These are phyloP conservation scores for Trichoderma reesei DNA, from an alignment of 495 filamentous ascomycete genomes.

Conservation along the genomic window DNA sequence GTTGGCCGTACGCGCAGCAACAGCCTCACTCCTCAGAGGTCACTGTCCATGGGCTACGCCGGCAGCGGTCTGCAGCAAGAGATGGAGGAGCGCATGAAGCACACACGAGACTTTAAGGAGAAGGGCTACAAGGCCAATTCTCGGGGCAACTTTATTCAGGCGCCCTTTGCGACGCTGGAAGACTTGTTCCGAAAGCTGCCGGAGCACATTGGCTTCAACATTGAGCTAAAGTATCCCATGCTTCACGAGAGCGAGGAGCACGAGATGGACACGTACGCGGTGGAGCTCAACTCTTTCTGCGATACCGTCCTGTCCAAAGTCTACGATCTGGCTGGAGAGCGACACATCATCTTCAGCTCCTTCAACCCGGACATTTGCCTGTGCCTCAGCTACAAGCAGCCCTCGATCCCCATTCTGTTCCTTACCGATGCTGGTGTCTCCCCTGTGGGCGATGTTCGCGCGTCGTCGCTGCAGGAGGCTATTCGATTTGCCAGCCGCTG, in stretches of 20 bases:
- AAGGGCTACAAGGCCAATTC: slow-evolving; percentile 93
- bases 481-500: slow-evolving; percentile 87
- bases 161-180: slow-evolving; percentile 87
- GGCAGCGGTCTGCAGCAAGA: slow-evolving; percentile 27
- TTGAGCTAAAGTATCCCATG: slow-evolving; percentile 99
- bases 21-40: slow-evolving; percentile 30
- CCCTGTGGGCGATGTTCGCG: slow-evolving; percentile 79
- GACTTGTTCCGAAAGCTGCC: slow-evolving; percentile 84
- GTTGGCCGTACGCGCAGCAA: slow-evolving; percentile 24
- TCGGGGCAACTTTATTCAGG: slow-evolving; percentile 86
- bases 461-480: slow-evolving; percentile 86
- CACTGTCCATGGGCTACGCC: slow-evolving; percentile 35
- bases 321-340: slow-evolving; percentile 55
- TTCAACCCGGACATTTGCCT: slow-evolving; percentile 98
- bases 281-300: slow-evolving; percentile 95
- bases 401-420: slow-evolving; percentile 89
- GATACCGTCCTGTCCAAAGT: slow-evolving; percentile 85
- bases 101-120: slow-evolving; percentile 83
- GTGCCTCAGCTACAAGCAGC: slow-evolving; percentile 87
- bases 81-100: slow-evolving; percentile 87
- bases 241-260: slow-evolving; percentile 86
- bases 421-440: slow-evolving; percentile 75
- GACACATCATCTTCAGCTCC: slow-evolving; percentile 88
- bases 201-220: slow-evolving; percentile 81
- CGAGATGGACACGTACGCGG: slow-evolving; percentile 94